Percentiles rank a stretch among this genome's conserved stretches.
Conservation (phyloP, 2,329 filamentous ascomycete species). For the Thyridium curvatum region DNA sequence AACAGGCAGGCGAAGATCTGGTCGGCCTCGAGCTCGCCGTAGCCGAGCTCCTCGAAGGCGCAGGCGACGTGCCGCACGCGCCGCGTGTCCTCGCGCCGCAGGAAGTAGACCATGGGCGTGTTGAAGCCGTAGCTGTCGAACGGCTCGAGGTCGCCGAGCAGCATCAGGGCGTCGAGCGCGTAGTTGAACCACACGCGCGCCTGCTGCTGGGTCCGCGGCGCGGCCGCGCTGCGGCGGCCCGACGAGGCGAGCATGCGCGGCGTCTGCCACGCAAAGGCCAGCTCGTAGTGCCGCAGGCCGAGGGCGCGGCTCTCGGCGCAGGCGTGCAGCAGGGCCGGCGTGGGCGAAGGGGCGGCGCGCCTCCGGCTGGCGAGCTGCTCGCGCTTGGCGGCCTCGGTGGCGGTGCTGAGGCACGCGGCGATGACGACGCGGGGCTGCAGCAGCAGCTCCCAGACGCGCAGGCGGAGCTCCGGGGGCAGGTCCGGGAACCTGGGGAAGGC, state of each 20-base stretch:
- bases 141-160: constrained; percentile 41
- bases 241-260: constrained; percentile 27
- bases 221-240: constrained; percentile 10
- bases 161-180: constrained; percentile 35
- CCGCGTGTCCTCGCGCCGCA: constrained; percentile 32
- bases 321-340: constrained; percentile 37
- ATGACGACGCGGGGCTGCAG: constrained; percentile 38
- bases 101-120: constrained; percentile 41
- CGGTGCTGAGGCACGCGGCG: constrained; percentile 32
- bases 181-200: constrained; percentile 43
- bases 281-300: constrained; percentile 36
- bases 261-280: constrained; percentile 39
- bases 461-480: constrained; percentile 41
- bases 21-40: constrained; percentile 33
- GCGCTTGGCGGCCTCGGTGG: constrained; percentile 16
- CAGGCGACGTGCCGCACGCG: constrained; percentile 37
- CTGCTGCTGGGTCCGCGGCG: constrained; percentile 14
- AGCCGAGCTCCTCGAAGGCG: constrained; percentile 35
- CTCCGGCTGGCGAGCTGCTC: constrained; percentile 10
- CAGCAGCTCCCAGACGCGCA: constrained; percentile 38
- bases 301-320: constrained; percentile 35
- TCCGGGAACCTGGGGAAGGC: constrained; percentile 15
- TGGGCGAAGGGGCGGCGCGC: constrained; percentile 4
- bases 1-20: constrained; percentile 41
- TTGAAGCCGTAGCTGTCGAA: constrained; percentile 39